Conservation (phyloP, 2,329 filamentous ascomycete species). For the Bretziella fagacearum region DNA sequence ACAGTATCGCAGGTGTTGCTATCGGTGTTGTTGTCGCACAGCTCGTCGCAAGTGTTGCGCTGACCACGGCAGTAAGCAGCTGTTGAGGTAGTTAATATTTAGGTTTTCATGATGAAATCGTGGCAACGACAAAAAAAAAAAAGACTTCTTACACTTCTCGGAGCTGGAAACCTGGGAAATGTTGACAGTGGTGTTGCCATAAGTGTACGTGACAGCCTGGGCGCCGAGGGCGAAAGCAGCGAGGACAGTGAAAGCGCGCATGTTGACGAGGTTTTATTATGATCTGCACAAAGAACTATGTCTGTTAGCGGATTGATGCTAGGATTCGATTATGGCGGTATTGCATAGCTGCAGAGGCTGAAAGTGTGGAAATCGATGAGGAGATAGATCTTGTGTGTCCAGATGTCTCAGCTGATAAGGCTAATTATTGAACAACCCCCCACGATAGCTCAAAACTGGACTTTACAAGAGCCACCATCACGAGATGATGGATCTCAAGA, state of each 20-base stretch:
- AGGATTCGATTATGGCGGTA: background rate
- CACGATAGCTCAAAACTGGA: no score
- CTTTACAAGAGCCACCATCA: no score
- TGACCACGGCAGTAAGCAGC: constrained; percentile 36
- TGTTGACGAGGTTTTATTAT: constrained; percentile 6
- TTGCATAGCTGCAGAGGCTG: no score
- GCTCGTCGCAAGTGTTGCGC: constrained; percentile 31
- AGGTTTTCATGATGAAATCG: constrained; percentile 7
- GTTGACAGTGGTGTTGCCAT: constrained; percentile 13
- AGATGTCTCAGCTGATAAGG: no score
- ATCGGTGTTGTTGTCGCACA: constrained; percentile 27
- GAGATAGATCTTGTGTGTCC: no score
- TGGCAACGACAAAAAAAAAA: background rate
- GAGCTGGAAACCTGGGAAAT: constrained; percentile 2
- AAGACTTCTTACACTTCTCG: constrained; percentile 12
- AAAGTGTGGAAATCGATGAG: no score
- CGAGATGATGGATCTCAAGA: no score
- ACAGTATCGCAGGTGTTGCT: constrained; percentile 32
- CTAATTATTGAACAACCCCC: no score
- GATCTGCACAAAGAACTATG: background rate
- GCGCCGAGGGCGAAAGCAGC: constrained; percentile 12
- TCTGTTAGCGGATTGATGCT: background rate
- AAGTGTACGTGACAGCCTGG: constrained; percentile 12
- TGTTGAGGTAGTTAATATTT: constrained; percentile 17
- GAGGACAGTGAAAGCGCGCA: constrained; percentile 12